These are phyloP conservation scores for Ustilago curta DNA, from an alignment of 1,284 basidiomycete species.

Conservation along the genomic window DNA sequence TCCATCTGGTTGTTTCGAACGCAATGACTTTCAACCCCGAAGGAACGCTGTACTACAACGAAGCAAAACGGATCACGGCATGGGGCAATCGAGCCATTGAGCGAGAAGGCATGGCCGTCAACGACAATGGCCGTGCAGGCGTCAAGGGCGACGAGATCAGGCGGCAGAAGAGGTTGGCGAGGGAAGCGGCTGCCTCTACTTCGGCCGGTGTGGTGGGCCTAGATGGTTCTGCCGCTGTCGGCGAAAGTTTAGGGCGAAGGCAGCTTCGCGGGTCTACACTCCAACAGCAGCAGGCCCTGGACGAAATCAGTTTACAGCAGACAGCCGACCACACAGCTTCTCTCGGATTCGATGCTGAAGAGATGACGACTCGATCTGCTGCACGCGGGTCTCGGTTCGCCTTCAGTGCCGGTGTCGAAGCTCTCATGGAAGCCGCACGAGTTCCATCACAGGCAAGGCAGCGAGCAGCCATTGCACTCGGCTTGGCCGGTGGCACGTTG, in stretches of 20 bases:
- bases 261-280: conserved; percentile 22
- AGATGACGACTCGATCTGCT: conserved; percentile 16
- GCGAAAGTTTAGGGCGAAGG: conserved; percentile 20
- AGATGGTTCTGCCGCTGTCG: background rate
- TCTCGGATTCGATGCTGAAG: conserved; percentile 5
- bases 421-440: conserved; percentile 43
- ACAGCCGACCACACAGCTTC: conserved; percentile 4
- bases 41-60: conserved; percentile 61
- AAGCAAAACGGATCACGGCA: conserved; percentile 57
- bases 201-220: background rate
- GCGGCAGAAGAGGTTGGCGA: conserved; percentile 31
- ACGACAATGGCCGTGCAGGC: conserved; percentile 51
- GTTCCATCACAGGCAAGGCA: conserved; percentile 41
- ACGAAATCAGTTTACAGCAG: conserved; percentile 11
- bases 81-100: conserved; percentile 63
- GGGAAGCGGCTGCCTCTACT: conserved; percentile 19
- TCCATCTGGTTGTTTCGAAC: conserved; percentile 62
- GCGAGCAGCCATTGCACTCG: conserved; percentile 39
- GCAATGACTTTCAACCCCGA: conserved; percentile 66
- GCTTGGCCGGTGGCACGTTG: conserved; percentile 30
- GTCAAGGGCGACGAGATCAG: conserved; percentile 43
- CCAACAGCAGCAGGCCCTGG: conserved; percentile 19
- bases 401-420: conserved; percentile 40
- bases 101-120: conserved; percentile 58
- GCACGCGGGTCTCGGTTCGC: conserved; percentile 27